Base-by-base conservation (phyloP, 441 rosid genomes). In the Populus hybrid region DNA sequence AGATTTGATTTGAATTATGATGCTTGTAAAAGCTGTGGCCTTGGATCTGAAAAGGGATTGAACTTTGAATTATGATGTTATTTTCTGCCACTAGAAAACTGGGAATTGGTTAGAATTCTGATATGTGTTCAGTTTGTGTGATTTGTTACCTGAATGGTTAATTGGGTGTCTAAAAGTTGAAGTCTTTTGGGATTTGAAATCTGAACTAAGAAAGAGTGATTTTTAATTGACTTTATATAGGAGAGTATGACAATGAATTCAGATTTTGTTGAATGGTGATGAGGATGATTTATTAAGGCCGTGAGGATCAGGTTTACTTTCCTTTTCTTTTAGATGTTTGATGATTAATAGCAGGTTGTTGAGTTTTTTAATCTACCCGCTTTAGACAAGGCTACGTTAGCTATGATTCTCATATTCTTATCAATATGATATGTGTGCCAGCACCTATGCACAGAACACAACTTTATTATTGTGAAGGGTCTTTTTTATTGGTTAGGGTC, bases 31-130 rank as follows among this genome's bases (percentile, higher is more conserved):
- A 11, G 38, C 12, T 67, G 9, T 42, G 23, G 63, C 4, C 64
- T 65, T 21, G 33, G 90, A 83, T 89, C 87, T 77, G 73, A 42
- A 72, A 68, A 45, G 3, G 65, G 28, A 63, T 63, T 23, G 65
- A 21, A 23, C 6, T 21, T 63, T 23, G 65, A 21, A 63, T 63
- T 63, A 9, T 63, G 26, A 63, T 63, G 65, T 21, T 63, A 63
- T 23, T 63, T 21, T 63, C 28, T 23, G 65, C 23, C 65, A 8
- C 6, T 21, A 20, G 14, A 53, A 11, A 50, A 33, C 28, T 38
- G 69, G 40, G 69, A 73, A 7, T 59, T 68, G 10, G 36, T 9
- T 33, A 28, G 72, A 21, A 20, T 21, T 73, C 18, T 24, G 29
- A 63, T 28, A 63, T 63, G 14, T 61, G 56, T 11, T 45, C 2